A percentile compares a stretch with the other conserved stretches of the same genome.
Conservation (phyloP, 2,329 filamentous ascomycete species). For the Trichoderma arundinaceum region DNA sequence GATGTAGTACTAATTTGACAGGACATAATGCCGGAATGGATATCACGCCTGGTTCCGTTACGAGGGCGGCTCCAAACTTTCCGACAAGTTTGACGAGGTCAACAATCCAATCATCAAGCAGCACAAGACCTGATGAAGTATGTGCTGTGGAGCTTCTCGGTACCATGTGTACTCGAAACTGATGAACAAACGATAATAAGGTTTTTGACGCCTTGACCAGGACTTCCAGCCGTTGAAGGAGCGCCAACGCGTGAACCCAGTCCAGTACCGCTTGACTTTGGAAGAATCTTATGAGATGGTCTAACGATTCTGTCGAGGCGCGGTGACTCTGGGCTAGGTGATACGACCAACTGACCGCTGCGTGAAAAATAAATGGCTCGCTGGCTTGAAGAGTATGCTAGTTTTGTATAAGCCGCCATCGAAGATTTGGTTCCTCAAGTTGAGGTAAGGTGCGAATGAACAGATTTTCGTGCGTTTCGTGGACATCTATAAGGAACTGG, state of each 20-base stretch:
- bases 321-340: background rate
- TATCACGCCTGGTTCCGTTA: background rate
- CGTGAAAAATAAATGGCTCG: slow-evolving; percentile 7
- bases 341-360: background rate
- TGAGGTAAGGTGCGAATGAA: background rate
- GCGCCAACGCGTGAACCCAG: background rate
- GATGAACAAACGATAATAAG: background rate
- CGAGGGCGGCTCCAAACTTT: background rate
- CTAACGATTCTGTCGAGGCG: background rate
- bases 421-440: slow-evolving; percentile 1
- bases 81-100: slow-evolving; percentile 1
- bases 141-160: background rate
- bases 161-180: no score
- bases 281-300: background rate
- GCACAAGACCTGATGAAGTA: background rate
- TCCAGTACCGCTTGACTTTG: background rate
- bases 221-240: background rate
- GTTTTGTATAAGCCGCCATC: background rate
- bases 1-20: background rate
- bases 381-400: slow-evolving; percentile 2
- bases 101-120: background rate
- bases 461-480: background rate
- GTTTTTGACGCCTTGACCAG: background rate
- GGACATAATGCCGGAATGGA: background rate
- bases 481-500: background rate